These are phyloP conservation scores for Nakazawaea pomicola DNA, from an alignment of 805 yeast species.

Conservation along the genomic window DNA sequence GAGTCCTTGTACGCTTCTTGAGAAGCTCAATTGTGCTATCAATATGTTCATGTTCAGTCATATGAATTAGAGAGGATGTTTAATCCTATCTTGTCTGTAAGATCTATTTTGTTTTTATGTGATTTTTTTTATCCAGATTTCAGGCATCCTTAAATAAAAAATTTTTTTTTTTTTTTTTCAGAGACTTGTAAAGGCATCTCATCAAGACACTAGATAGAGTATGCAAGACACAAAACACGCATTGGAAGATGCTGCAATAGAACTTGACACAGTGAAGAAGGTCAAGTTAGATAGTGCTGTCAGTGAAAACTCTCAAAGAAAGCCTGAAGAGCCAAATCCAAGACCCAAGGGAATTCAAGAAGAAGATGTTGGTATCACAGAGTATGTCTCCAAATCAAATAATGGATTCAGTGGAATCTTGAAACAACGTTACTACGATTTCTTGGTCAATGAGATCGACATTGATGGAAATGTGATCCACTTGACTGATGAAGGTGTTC, in stretches of 20 bases:
- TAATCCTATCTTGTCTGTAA: not conserved
- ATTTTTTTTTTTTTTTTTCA: not conserved
- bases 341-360: slow-evolving; percentile 50
- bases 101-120: not conserved
- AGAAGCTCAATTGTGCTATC: not conserved
- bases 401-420: slow-evolving; percentile 74
- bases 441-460: slow-evolving; percentile 86
- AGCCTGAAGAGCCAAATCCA: slow-evolving; percentile 5
- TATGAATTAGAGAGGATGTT: not conserved
- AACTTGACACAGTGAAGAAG: slow-evolving; percentile 17
- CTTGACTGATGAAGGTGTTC: slow-evolving; percentile 68
- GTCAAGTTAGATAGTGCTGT: slow-evolving; percentile 13
- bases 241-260: not conserved
- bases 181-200: not conserved
- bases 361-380: slow-evolving; percentile 82
- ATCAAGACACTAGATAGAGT: not conserved
- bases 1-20: slow-evolving; percentile 3
- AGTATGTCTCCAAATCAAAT: slow-evolving; percentile 47
- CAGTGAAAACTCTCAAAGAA: slow-evolving; percentile 13
- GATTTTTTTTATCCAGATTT: no score
- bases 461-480: slow-evolving; percentile 66
- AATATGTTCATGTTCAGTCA: not conserved
- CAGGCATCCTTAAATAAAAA: no score
- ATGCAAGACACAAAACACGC: not conserved
- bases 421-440: slow-evolving; percentile 90